Percentiles rank a stretch among this genome's conserved stretches.
Conservation (phyloP, 257 asterid genomes). For the Rauvolfia tetraphylla region DNA sequence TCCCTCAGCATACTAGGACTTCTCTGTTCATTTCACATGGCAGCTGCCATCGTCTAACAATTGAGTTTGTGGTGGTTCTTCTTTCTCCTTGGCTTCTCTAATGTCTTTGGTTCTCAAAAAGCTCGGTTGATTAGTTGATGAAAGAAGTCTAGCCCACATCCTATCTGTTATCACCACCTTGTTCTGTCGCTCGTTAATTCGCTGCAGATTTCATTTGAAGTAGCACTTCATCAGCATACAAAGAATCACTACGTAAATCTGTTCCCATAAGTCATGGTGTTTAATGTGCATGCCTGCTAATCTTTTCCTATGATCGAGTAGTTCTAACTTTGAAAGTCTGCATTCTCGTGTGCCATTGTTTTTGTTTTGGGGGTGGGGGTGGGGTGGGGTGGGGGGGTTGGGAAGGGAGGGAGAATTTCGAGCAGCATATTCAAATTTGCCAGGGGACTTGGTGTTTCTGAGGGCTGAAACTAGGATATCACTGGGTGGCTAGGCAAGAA, state of each 20-base stretch:
- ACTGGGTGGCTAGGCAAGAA: not conserved
- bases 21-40: conserved; percentile 12
- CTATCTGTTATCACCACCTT: conserved; percentile 90
- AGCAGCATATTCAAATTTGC: too few species aligned
- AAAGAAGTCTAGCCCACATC: conserved; percentile 94
- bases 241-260: not conserved
- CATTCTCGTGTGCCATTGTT: too few species aligned
- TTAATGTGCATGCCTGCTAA: not conserved
- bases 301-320: too few species aligned
- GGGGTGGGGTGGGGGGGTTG: too few species aligned
- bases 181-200: conserved; percentile 62
- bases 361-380: too few species aligned
- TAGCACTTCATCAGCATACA: not conserved
- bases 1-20: not conserved
- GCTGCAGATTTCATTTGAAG: conserved; percentile 38
- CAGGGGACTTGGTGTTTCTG: not conserved
- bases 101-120: conserved; percentile 42
- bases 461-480: not conserved
- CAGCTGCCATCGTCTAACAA: conserved; percentile 25
- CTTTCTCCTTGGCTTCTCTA: conserved; percentile 26
- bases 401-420: too few species aligned
- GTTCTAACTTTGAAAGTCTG: too few species aligned
- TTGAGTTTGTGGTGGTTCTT: conserved; percentile 24
- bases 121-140: conserved; percentile 95
- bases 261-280: not conserved